Percentiles rank a stretch among this genome's conserved stretches.
Conservation (phyloP, 2,329 filamentous ascomycete genomes). For the Apiospora arundinis region DNA sequence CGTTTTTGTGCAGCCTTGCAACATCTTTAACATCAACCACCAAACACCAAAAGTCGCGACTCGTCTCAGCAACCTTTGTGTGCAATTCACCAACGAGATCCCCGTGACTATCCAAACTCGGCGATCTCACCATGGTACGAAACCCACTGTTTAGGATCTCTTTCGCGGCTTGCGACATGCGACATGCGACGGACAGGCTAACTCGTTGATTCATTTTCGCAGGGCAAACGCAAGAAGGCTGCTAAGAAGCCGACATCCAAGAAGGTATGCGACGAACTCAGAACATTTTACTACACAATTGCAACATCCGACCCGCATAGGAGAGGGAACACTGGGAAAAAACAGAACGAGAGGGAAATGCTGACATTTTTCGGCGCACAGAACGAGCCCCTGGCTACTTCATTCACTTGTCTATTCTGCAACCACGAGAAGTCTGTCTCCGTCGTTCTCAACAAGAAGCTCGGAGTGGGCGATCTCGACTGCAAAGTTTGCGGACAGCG, state of each 20-base stretch:
- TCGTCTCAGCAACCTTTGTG: not conserved
- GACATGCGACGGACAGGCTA: not conserved
- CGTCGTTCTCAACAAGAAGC: constrained; percentile 93
- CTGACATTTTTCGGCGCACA: constrained; percentile 39
- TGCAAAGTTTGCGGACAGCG: constrained; percentile 95
- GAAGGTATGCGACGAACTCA: constrained; percentile 65
- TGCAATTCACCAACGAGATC: constrained; percentile 15
- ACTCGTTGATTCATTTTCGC: constrained; percentile 5
- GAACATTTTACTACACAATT: not conserved
- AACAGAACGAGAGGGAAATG: not conserved
- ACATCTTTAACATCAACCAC: constrained; percentile 5
- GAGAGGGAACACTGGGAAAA: not conserved
- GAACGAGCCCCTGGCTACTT: constrained; percentile 76
- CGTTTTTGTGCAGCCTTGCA: constrained; percentile 18
- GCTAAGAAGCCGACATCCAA: constrained; percentile 80
- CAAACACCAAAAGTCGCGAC: constrained; percentile 9
- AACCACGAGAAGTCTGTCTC: constrained; percentile 94
- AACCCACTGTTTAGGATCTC: not conserved
- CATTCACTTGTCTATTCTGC: constrained; percentile 98
- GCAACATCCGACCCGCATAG: not conserved
- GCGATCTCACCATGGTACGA: constrained; percentile 8
- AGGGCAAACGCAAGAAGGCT: constrained; percentile 95
- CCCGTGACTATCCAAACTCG: not conserved
- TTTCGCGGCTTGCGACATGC: not conserved
- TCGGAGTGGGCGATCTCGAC: constrained; percentile 80